These are phyloP conservation scores for Helicocarpus griseus DNA, from an alignment of 2,329 filamentous ascomycete species.

Conservation along the genomic window DNA sequence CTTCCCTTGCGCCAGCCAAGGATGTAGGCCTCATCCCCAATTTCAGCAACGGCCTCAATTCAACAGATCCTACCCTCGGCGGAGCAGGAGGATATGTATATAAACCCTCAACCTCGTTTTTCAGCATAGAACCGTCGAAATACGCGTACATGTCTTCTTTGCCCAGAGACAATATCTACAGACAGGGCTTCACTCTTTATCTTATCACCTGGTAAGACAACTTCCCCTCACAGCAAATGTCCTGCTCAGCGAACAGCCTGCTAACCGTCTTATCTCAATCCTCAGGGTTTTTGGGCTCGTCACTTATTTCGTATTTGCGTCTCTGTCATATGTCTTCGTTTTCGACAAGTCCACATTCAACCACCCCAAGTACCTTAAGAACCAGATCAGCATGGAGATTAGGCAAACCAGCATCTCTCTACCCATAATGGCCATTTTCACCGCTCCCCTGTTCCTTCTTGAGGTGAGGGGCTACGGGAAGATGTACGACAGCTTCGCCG, in stretches of 20 bases:
- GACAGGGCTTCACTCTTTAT: conserved; percentile 68
- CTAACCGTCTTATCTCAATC: conserved; percentile 10
- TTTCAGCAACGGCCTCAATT: conserved; percentile 46
- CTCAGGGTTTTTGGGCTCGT: conserved; percentile 78
- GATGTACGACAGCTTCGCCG: conserved; percentile 70
- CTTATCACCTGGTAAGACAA: conserved; percentile 68
- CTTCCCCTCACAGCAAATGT: not conserved
- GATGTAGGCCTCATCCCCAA: conserved; percentile 38
- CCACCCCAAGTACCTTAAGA: conserved; percentile 91
- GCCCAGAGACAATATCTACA: conserved; percentile 65
- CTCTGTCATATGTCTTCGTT: conserved; percentile 75
- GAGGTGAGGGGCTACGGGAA: conserved; percentile 80
- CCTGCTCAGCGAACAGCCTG: no score
- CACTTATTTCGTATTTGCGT: conserved; percentile 76
- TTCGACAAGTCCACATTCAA: conserved; percentile 85
- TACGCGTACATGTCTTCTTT: conserved; percentile 72
- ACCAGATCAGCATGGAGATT: conserved; percentile 83
- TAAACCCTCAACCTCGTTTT: conserved; percentile 60
- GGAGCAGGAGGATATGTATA: conserved; percentile 43
- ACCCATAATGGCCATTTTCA: conserved; percentile 74
- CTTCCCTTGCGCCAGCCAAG: conserved; percentile 54
- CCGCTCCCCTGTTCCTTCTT: conserved; percentile 67
- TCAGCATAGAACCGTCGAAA: conserved; percentile 59
- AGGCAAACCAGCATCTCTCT: conserved; percentile 65
- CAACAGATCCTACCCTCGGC: conserved; percentile 45